A percentile compares a stretch with the other conserved stretches of the same genome.
Conservation (phyloP, 495 filamentous ascomycete species). For the Tricharina praecox region DNA sequence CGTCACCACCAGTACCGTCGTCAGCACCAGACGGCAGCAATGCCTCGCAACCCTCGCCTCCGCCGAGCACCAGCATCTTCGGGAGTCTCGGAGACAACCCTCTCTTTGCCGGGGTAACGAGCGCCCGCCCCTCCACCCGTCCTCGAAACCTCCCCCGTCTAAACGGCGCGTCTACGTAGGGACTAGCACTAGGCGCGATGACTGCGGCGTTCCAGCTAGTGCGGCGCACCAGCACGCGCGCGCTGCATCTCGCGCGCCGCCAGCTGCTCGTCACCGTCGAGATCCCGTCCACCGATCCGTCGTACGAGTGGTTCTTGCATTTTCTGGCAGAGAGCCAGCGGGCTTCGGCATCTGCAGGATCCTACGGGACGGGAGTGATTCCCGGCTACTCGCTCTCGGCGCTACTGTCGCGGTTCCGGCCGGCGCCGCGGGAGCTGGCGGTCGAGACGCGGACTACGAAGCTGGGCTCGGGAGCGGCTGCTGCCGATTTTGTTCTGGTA, state of each 20-base stretch:
- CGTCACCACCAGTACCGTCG: neutral
- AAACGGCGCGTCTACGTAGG: conserved; percentile 23
- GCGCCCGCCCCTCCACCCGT: neutral
- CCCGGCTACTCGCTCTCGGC: conserved; percentile 33
- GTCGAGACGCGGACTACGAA: conserved; percentile 48
- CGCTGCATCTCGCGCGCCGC: conserved; percentile 52
- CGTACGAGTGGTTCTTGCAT: conserved; percentile 82
- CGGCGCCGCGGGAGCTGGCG: conserved; percentile 47
- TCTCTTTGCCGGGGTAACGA: conserved; percentile 22
- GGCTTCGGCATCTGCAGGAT: conserved; percentile 27
- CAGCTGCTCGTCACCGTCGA: conserved; percentile 89
- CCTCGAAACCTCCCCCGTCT: neutral
- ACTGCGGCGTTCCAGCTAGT: conserved; percentile 60
- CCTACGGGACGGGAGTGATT: neutral
- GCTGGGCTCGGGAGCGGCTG: conserved; percentile 45
- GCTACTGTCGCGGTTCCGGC: conserved; percentile 42
- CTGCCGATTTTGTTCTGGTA: conserved; percentile 70
- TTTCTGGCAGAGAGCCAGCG: conserved; percentile 79
- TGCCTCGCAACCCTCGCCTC: neutral
- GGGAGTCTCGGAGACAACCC: conserved; percentile 13
- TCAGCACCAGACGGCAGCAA: neutral
- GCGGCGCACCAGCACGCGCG: conserved; percentile 52
- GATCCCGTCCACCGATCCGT: conserved; percentile 79
- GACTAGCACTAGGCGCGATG: conserved; percentile 71
- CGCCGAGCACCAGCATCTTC: neutral